Evolutionary conservation across 371 early-diverging fungal species (phyloP).

Genomic region (Mycotypha africana): DNA sequence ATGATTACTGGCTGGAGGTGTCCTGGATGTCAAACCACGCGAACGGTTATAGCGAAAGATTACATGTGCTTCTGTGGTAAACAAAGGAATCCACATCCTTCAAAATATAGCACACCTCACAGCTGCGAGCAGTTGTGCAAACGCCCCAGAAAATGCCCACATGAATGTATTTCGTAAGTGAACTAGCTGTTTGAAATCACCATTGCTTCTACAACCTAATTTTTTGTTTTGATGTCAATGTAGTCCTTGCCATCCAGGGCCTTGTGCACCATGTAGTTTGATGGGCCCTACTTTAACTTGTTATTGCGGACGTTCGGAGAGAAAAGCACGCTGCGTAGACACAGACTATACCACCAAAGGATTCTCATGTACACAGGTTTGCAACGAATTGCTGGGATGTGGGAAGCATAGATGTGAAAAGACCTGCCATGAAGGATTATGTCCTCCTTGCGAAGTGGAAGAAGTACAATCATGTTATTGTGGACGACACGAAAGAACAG

Average conservation of each 20-base stretch:
- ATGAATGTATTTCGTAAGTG: constrained; percentile 60
- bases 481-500: constrained; percentile 52
- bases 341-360: constrained; percentile 54
- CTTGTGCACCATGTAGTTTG: constrained; percentile 86
- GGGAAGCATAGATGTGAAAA: constrained; percentile 63
- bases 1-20: constrained; percentile 73
- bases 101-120: constrained; percentile 73
- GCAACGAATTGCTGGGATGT: constrained; percentile 69
- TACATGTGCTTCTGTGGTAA: constrained; percentile 90
- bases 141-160: constrained; percentile 57
- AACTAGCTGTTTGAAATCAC: neutral
- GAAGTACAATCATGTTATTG: constrained; percentile 68
- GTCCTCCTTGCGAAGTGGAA: constrained; percentile 55
- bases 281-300: constrained; percentile 72
- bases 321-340: constrained; percentile 65
- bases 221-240: neutral
- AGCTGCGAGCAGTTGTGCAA: constrained; percentile 79
- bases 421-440: constrained; percentile 66
- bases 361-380: constrained; percentile 61
- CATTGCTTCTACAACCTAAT: neutral
- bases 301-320: constrained; percentile 71
- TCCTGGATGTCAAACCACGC: constrained; percentile 88
- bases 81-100: constrained; percentile 59
- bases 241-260: constrained; percentile 90
- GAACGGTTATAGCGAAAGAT: constrained; percentile 57